phyloP scores from a whole-genome alignment of 768 basidiomycete genomes.

The Dendrothele bispora region DNA sequence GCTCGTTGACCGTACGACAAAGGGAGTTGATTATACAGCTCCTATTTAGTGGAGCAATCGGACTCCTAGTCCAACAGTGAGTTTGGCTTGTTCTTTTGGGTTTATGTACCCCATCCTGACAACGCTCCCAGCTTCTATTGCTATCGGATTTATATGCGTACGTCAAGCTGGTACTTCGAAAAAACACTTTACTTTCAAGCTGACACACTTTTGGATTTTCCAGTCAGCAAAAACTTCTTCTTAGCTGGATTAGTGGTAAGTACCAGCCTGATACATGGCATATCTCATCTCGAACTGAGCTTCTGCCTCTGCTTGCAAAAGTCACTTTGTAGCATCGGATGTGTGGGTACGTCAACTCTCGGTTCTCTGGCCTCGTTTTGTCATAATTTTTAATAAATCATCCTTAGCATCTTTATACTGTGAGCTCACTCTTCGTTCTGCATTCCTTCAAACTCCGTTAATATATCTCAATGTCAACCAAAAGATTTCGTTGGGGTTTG shows the following conservation, averaged over 20 bases:
- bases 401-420: conserved; percentile 3
- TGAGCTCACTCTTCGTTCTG: neutral
- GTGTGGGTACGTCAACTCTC: neutral
- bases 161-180: neutral
- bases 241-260: conserved; percentile 6
- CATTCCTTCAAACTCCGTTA: neutral
- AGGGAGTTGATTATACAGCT: conserved; percentile 9
- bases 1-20: too few relatives aligned
- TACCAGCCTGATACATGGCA: too few relatives aligned
- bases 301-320: too few relatives aligned
- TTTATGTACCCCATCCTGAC: neutral
- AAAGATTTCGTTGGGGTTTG: conserved; percentile 4
- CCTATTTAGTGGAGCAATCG: conserved; percentile 11
- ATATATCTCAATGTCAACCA: neutral
- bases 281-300: too few relatives aligned
- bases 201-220: neutral
- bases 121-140: conserved; percentile 6
- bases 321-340: conserved; percentile 3
- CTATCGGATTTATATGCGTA: conserved; percentile 1
- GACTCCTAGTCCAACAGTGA: conserved; percentile 7
- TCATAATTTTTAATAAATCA: too few relatives aligned
- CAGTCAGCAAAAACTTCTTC: conserved; percentile 7
- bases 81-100: neutral
- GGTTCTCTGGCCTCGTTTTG: too few relatives aligned
- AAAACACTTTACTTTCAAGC: too few relatives aligned